Base-by-base conservation (phyloP, 805 yeast species). In the Saturnispora gosingensis region DNA sequence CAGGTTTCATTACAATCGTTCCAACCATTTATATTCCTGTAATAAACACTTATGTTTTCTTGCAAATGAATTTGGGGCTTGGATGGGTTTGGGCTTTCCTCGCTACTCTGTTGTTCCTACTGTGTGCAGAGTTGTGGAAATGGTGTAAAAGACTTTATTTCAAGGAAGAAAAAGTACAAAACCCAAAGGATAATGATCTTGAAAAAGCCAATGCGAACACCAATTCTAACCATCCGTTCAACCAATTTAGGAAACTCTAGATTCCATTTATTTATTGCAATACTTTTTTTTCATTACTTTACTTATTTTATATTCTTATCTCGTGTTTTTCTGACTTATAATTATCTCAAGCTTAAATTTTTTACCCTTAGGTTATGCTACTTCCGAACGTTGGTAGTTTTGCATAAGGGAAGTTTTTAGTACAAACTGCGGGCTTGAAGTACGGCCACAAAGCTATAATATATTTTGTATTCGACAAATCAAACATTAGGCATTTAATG, bases 11-110 rank as follows among this genome's bases (percentile, higher is more conserved):
- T 15, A 75, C 88, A 2, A 82, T 85, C 3, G 82, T 88, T 76
- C 95, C 95, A 43, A 84, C 86, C 18, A 80, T 87, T 38, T 87
- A 87, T 67, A 88, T 88, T 56, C 96, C 96, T 6, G 95, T 85
- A 15, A 86, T 88, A 62, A 88, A 88, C 65, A 69, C 73, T 43
- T 75, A 77, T 56, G 95, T 88, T 8, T 88, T 88, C 64, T 71
- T 82, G 59, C 96, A 88, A 66, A 71, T 66, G 30, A 79, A 82
- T 7, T 85, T 87, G 56, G 76, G 82, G 8, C 81, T 80, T 68
- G 95, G 87, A 70, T 88, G 95, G 95, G 91, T 86, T 15, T 67
- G 86, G 54, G 77, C 88, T 1, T 69, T 83, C 55, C 86, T 79
- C 0, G 75, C 81, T 55, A 69, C 83, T 3, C 51, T 78, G 4